Percentiles rank a stretch among this genome's conserved stretches.
These are phyloP conservation scores for Aspergillus bridgeri DNA, from an alignment of 495 filamentous ascomycete species.

Conservation along the genomic window DNA sequence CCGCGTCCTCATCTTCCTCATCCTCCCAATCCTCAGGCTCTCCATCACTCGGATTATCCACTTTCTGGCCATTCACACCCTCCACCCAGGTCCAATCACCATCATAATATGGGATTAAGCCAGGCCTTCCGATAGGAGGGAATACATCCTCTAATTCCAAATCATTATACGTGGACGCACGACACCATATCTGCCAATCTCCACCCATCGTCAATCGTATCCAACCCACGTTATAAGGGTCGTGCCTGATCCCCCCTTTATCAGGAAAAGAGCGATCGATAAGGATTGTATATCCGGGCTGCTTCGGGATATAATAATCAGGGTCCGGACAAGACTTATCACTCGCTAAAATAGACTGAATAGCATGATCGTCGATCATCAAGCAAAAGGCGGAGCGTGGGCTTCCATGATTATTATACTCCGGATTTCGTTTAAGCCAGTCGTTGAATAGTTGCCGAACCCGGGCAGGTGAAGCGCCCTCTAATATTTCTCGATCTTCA, in stretches of 20 bases:
- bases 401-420: background rate
- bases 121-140: background rate
- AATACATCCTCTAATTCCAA: background rate
- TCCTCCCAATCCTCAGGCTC: background rate
- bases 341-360: background rate
- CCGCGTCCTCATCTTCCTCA: no score
- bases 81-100: background rate
- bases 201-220: background rate
- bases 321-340: background rate
- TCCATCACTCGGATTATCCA: background rate
- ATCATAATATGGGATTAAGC: background rate
- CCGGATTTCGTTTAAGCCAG: background rate
- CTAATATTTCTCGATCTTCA: background rate
- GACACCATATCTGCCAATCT: no score
- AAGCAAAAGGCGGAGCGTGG: background rate
- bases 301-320: no score
- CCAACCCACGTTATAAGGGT: background rate
- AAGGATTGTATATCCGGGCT: background rate
- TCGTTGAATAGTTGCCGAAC: background rate
- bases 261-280: background rate
- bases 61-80: background rate
- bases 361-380: background rate
- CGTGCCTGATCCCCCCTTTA: background rate
- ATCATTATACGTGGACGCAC: no score
- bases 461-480: background rate